Percentiles rank a stretch among this genome's conserved stretches.
Evolutionary conservation across 1,284 basidiomycete species (phyloP).

Genomic region (Melampsora occidentalis): DNA sequence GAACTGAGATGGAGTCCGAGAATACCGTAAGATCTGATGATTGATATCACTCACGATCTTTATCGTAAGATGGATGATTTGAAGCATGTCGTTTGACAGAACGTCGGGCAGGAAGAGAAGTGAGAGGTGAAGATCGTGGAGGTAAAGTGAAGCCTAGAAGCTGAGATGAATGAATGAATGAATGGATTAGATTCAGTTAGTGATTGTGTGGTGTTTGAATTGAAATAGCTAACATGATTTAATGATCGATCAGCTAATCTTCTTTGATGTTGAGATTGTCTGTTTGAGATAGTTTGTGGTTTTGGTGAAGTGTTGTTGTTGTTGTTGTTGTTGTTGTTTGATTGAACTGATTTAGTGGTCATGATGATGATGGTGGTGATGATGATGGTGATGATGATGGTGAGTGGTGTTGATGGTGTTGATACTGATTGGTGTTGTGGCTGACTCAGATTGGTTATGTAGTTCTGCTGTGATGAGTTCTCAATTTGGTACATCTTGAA

Average conservation of each 20-base stretch:
- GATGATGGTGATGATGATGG: neutral
- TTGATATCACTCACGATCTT: slow-evolving; percentile 29
- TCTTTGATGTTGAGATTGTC: slow-evolving; percentile 10
- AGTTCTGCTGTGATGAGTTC: too few relatives aligned
- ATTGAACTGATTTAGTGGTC: neutral
- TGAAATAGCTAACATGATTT: slow-evolving; percentile 7
- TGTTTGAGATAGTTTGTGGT: neutral
- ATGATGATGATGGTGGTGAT: neutral
- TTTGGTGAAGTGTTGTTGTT: neutral
- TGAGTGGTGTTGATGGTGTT: too few relatives aligned
- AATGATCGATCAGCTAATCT: slow-evolving; percentile 8
- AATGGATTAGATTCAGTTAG: neutral
- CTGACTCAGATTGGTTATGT: too few relatives aligned
- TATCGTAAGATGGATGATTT: slow-evolving; percentile 24
- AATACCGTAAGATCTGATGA: too few relatives aligned
- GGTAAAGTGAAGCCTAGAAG: slow-evolving; percentile 37
- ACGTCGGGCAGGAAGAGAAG: slow-evolving; percentile 16
- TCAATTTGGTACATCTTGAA: too few relatives aligned
- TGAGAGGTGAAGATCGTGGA: slow-evolving; percentile 22
- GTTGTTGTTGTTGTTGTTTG: neutral
- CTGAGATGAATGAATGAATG: neutral
- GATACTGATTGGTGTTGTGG: too few relatives aligned
- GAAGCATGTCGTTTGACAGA: slow-evolving; percentile 22
- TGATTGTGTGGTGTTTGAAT: neutral
- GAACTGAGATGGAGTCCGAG: neutral